Conservation (phyloP, 2,329 filamentous ascomycete genomes). For the Beauveria sp. region DNA sequence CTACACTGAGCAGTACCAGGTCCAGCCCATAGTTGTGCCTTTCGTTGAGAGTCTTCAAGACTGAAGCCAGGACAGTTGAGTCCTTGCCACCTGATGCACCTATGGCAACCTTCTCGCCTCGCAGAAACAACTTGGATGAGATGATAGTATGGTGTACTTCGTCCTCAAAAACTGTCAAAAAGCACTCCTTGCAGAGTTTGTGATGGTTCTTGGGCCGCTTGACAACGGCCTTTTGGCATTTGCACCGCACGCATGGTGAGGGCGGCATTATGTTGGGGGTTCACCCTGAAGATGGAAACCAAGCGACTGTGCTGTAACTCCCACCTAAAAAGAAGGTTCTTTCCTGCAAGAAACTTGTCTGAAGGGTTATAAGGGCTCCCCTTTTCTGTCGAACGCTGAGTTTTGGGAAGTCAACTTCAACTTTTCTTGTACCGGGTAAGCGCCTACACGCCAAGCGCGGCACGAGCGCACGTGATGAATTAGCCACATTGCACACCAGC, state of each 20-base stretch:
- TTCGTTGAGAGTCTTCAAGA: slow-evolving; percentile 90
- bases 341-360: no score
- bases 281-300: background rate
- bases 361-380: background rate
- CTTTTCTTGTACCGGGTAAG: slow-evolving; percentile 9
- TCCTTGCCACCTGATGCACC: slow-evolving; percentile 97
- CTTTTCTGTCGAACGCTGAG: background rate
- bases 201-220: slow-evolving; percentile 92
- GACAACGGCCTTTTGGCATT: slow-evolving; percentile 72
- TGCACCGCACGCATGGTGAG: slow-evolving; percentile 66
- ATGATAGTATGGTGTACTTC: slow-evolving; percentile 92
- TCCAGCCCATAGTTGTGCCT: slow-evolving; percentile 80
- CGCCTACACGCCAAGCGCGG: background rate
- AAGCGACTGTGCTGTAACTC: background rate
- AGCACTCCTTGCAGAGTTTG: slow-evolving; percentile 86
- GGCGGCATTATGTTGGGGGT: slow-evolving; percentile 57
- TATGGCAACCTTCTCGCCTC: slow-evolving; percentile 83
- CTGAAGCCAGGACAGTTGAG: slow-evolving; percentile 89
- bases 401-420: background rate
- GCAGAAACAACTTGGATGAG: slow-evolving; percentile 69
- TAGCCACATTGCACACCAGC: slow-evolving; percentile 10
- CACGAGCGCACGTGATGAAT: slow-evolving; percentile 10
- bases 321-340: no score
- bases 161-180: slow-evolving; percentile 78
- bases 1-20: slow-evolving; percentile 80